Conservation (phyloP, 1,284 basidiomycete species). For the Porodaedalea pini region DNA sequence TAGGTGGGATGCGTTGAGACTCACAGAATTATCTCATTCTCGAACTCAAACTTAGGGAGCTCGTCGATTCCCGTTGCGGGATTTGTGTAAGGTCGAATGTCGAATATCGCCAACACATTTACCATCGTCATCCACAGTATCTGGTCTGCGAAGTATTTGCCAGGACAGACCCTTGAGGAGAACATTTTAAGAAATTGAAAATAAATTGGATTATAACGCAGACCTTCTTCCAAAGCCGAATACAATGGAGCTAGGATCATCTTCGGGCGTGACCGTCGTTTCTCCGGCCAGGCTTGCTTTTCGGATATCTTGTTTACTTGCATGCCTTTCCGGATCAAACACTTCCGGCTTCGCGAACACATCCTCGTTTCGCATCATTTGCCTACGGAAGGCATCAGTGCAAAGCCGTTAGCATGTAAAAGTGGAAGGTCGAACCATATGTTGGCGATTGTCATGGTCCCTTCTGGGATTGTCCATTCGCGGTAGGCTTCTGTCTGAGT, state of each 20-base stretch:
- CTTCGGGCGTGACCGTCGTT: too few relatives aligned
- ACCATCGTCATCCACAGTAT: constrained; percentile 19
- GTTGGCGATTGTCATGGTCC: constrained; percentile 12
- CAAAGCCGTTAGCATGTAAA: too few relatives aligned
- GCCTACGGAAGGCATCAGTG: too few relatives aligned
- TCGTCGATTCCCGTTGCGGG: constrained; percentile 46
- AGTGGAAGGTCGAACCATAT: constrained; percentile 17
- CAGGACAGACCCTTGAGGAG: constrained; percentile 18
- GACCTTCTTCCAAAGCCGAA: constrained; percentile 19
- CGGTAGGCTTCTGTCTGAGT: constrained; percentile 7
- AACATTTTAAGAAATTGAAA: too few relatives aligned
- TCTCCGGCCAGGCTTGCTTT: too few relatives aligned
- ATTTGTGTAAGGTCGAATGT: constrained; percentile 32
- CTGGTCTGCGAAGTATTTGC: constrained; percentile 19
- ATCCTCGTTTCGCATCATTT: too few relatives aligned
- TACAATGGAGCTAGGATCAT: constrained; percentile 13
- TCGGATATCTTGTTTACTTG: too few relatives aligned
- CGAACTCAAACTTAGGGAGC: constrained; percentile 11
- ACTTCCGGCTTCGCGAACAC: too few relatives aligned
- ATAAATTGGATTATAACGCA: too few relatives aligned
- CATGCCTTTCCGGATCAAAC: too few relatives aligned
- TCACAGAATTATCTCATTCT: background rate
- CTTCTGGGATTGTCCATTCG: constrained; percentile 11
- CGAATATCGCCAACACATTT: constrained; percentile 11
- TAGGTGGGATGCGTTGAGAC: background rate